These are phyloP conservation scores for Monilinia fructigena DNA, from an alignment of 2,329 filamentous ascomycete genomes.

Conservation along the genomic window DNA sequence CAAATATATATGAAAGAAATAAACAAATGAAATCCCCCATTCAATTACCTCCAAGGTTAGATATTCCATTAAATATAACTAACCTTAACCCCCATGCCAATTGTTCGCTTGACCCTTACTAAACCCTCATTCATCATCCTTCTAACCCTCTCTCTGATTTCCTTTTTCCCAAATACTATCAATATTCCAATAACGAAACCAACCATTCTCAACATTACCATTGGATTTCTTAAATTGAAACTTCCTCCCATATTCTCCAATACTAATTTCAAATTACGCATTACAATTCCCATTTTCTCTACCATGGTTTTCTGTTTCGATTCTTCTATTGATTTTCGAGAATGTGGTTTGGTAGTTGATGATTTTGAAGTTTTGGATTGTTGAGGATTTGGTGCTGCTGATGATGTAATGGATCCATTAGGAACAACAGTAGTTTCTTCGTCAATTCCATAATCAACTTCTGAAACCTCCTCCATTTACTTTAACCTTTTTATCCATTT, in stretches of 20 bases:
- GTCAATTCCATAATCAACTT: constrained; percentile 70
- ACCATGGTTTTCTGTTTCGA: constrained; percentile 24
- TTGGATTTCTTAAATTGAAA: constrained; percentile 54
- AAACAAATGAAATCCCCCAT: neutral
- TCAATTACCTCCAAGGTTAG: neutral
- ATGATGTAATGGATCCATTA: constrained; percentile 3
- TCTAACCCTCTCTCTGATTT: constrained; percentile 71
- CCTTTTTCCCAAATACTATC: constrained; percentile 70
- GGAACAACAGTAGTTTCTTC: neutral
- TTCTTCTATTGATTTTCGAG: constrained; percentile 14
- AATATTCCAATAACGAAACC: constrained; percentile 79
- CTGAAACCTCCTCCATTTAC: constrained; percentile 57
- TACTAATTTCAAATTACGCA: constrained; percentile 52
- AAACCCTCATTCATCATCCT: constrained; percentile 68
- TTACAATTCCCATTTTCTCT: constrained; percentile 44
- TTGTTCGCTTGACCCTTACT: constrained; percentile 51
- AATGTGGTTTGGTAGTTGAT: constrained; percentile 29
- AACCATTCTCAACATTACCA: constrained; percentile 60
- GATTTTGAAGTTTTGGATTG: constrained; percentile 40
- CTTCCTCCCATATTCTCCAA: constrained; percentile 52
- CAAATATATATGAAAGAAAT: neutral
- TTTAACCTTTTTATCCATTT: constrained; percentile 47
- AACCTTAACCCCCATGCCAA: constrained; percentile 96
- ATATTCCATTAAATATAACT: constrained; percentile 72
- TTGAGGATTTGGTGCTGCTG: constrained; percentile 30